Evolutionary conservation across 768 basidiomycete species (phyloP).

Genomic region (Leccinum truebloodii): DNA sequence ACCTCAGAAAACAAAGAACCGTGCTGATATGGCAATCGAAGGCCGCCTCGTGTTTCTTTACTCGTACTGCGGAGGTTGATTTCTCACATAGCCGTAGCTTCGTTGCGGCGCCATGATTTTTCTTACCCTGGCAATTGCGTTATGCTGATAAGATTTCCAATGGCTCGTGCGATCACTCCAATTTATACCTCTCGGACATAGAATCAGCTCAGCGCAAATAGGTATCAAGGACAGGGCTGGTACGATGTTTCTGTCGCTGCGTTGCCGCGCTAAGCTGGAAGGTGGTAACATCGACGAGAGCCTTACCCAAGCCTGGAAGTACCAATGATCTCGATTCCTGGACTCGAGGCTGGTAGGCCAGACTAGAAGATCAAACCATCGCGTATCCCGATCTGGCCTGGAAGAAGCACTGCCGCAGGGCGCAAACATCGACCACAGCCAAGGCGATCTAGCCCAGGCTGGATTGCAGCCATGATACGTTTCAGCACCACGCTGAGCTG

Average conservation of each 20-base stretch:
- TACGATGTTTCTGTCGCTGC: not conserved
- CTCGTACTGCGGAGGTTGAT: conserved; percentile 8
- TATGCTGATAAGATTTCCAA: not conserved
- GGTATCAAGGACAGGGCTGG: not conserved
- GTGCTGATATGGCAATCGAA: conserved; percentile 5
- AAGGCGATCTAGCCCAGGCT: not conserved
- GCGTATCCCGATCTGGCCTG: not conserved
- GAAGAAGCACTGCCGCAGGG: not conserved
- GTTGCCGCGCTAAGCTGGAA: too few species aligned
- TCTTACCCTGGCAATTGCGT: not conserved
- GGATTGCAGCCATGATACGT: not conserved
- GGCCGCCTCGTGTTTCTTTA: conserved; percentile 14
- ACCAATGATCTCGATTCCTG: not conserved
- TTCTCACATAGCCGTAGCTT: not conserved
- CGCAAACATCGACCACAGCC: not conserved
- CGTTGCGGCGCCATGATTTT: not conserved
- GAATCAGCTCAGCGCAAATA: not conserved
- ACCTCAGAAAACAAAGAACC: not conserved
- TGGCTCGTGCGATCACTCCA: not conserved
- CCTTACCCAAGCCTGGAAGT: not conserved
- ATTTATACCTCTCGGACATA: not conserved
- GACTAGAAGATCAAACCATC: not conserved
- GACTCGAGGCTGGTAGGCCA: not conserved
- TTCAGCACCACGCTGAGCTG: not conserved
- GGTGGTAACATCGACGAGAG: not conserved